Conservation (phyloP, 208 protist species). For the Trypanosomatidae sp. region DNA sequence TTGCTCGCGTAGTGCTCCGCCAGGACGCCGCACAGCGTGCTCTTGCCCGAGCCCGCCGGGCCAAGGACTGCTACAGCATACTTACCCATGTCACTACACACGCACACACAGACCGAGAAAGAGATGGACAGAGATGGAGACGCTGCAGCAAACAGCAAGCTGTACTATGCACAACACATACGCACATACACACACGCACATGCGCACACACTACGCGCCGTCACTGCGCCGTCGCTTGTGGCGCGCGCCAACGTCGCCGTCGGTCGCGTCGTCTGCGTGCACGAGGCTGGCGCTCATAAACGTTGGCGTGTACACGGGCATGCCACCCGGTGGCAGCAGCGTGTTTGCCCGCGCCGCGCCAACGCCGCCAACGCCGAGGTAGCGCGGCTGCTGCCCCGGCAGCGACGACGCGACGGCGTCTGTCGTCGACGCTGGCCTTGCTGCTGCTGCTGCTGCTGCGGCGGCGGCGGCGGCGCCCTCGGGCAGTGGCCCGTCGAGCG, state of each 20-base stretch:
- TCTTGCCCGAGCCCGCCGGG: slow-evolving; percentile 88
- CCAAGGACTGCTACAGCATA: slow-evolving; percentile 86
- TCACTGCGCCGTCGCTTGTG: neutral
- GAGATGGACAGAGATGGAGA: neutral
- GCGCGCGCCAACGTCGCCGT: neutral
- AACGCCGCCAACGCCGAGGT: neutral
- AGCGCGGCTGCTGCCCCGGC: neutral
- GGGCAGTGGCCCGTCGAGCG: slow-evolving; percentile 59
- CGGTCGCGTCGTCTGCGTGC: neutral
- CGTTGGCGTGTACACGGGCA: slow-evolving; percentile 23
- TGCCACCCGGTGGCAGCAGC: slow-evolving; percentile 12
- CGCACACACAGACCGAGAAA: neutral
- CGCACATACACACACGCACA: neutral
- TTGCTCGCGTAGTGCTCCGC: slow-evolving; percentile 76
- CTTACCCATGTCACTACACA: slow-evolving; percentile 53
- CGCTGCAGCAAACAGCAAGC: neutral
- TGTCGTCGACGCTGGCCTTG: neutral
- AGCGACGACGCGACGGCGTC: neutral
- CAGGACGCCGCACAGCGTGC: slow-evolving; percentile 75
- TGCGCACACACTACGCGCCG: too few relatives aligned
- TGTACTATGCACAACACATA: neutral
- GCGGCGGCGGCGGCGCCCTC: slow-evolving; percentile 27
- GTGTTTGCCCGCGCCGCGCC: slow-evolving; percentile 2
- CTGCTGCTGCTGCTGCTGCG: neutral
- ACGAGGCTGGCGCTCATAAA: slow-evolving; percentile 64